Evolutionary conservation across 2,329 filamentous ascomycete species (phyloP).

Genomic region (Trichophyton benhamiae): DNA sequence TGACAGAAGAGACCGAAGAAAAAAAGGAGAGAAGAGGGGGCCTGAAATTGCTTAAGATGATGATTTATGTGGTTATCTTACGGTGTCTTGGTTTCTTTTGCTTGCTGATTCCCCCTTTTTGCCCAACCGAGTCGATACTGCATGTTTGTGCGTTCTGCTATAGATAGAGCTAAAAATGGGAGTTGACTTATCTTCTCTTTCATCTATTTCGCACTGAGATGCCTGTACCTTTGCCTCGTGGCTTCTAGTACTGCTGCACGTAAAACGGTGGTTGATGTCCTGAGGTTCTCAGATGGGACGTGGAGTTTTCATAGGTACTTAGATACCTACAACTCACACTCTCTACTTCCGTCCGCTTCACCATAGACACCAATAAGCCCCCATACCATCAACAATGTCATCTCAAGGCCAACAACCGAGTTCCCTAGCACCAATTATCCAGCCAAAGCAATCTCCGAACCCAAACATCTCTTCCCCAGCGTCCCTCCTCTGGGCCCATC

Average conservation of each 20-base stretch:
- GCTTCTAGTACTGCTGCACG: too few species aligned
- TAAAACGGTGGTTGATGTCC: not conserved
- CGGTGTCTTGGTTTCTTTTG: not conserved
- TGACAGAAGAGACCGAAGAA: not conserved
- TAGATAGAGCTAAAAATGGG: slow-evolving; percentile 2
- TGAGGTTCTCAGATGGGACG: not conserved
- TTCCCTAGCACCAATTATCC: not conserved
- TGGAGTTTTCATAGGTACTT: not conserved
- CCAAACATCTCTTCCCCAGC: slow-evolving; percentile 8
- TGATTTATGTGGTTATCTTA: not conserved
- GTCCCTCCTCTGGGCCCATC: slow-evolving; percentile 28
- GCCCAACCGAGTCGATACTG: not conserved
- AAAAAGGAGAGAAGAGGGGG: not conserved
- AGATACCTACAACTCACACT: not conserved
- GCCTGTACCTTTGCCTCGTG: too few species aligned
- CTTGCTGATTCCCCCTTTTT: not conserved
- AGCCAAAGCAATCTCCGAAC: not conserved
- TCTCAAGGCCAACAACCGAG: slow-evolving; percentile 6
- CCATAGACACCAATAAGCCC: not conserved
- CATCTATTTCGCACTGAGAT: not conserved
- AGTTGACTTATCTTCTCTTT: not conserved
- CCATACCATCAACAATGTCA: slow-evolving; percentile 4
- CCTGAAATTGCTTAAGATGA: not conserved
- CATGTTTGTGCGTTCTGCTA: slow-evolving; percentile 1
- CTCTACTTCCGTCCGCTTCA: too few species aligned